A percentile compares a stretch with the other conserved stretches of the same genome.
These are phyloP conservation scores for Tuber brumale DNA, from an alignment of 495 filamentous ascomycete species.

Conservation along the genomic window DNA sequence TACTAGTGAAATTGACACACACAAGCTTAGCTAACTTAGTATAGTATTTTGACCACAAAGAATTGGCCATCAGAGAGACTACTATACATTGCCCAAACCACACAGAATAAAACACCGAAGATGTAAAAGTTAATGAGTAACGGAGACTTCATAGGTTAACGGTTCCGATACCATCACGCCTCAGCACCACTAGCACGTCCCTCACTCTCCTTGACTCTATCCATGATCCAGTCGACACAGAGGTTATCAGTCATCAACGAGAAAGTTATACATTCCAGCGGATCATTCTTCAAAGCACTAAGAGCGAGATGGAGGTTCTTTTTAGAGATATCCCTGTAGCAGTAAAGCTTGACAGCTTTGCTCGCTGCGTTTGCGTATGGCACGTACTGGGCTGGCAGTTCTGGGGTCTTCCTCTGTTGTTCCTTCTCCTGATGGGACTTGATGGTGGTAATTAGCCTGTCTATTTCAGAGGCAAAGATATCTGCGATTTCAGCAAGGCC, in stretches of 20 bases:
- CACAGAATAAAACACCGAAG: neutral
- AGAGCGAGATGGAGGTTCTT: neutral
- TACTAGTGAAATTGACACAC: neutral
- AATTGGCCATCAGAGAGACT: neutral
- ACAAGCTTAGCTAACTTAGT: neutral
- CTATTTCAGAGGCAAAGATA: neutral
- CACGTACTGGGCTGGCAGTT: neutral
- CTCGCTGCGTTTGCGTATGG: neutral
- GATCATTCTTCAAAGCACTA: neutral
- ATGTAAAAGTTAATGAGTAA: neutral
- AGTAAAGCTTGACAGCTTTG: neutral
- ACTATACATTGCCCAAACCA: neutral
- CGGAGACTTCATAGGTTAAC: neutral
- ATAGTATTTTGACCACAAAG: neutral
- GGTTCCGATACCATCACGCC: neutral
- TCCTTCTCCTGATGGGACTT: neutral
- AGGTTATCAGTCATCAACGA: neutral
- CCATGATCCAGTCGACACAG: neutral
- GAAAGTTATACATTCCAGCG: neutral
- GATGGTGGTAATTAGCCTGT: neutral
- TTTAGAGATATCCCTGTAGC: neutral
- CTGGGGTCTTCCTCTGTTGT: neutral
- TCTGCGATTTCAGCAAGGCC: neutral
- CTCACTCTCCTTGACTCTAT: neutral
- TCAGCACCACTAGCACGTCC: no score